These are phyloP conservation scores for Aphanomyces euteiches DNA, from an alignment of 352 stramenopile species.

Conservation along the genomic window DNA sequence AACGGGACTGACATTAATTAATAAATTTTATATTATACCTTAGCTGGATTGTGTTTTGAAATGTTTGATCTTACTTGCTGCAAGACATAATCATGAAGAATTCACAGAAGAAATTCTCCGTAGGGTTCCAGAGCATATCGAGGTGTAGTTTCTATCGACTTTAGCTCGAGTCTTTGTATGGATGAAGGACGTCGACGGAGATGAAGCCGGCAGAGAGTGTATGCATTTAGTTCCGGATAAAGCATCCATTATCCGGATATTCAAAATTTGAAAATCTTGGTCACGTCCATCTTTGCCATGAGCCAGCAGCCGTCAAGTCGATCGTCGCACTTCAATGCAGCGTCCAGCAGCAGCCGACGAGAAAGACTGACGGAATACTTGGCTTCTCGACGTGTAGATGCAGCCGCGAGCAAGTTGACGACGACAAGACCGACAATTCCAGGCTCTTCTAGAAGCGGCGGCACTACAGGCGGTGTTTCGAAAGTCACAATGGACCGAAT, in stretches of 20 bases:
- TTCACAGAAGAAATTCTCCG: too few relatives aligned
- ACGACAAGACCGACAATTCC: neutral
- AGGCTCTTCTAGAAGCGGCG: neutral
- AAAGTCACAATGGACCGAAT: constrained; percentile 19
- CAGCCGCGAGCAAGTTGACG: neutral
- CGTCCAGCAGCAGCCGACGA: constrained; percentile 2
- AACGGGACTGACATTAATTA: neutral
- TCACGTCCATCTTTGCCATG: neutral
- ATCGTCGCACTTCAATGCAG: neutral
- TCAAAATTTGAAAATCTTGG: constrained; percentile 12
- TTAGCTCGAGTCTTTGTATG: too few relatives aligned
- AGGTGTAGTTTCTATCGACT: too few relatives aligned
- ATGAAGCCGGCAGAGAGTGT: too few relatives aligned
- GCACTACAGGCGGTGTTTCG: neutral
- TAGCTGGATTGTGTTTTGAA: neutral
- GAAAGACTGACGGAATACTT: constrained; percentile 15
- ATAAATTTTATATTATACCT: neutral
- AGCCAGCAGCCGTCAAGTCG: neutral
- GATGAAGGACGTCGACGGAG: too few relatives aligned
- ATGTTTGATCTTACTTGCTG: neutral
- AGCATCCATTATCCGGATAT: neutral
- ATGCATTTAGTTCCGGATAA: too few relatives aligned
- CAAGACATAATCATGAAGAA: too few relatives aligned
- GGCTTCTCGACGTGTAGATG: constrained; percentile 9
- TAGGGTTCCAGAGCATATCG: too few relatives aligned